Evolutionary conservation across 1,139 yeast species (phyloP).

Genomic region (Kurtzmaniella quercitrusa): DNA sequence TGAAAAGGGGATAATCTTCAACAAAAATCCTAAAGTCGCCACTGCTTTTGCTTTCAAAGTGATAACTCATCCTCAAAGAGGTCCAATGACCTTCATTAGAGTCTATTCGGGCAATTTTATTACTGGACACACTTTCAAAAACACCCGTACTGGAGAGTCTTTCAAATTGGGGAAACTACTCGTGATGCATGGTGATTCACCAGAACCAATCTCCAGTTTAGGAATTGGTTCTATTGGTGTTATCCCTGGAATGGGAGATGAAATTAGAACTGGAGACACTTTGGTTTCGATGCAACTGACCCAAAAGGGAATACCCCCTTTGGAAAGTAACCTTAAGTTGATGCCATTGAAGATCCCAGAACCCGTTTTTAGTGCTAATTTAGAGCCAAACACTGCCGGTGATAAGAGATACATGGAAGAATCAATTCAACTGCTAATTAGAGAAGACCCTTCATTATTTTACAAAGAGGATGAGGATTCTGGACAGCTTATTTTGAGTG

Average conservation of each 20-base stretch:
- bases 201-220: conserved; percentile 62
- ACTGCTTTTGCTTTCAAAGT: conserved; percentile 93
- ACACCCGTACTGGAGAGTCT: conserved; percentile 66
- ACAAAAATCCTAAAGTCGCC: conserved; percentile 53
- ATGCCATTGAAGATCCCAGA: conserved; percentile 86
- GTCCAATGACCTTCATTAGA: conserved; percentile 80
- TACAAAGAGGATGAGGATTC: conserved; percentile 65
- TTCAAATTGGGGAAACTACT: conserved; percentile 65
- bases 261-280: conserved; percentile 87
- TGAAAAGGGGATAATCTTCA: conserved; percentile 46
- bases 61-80: conserved; percentile 76
- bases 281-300: conserved; percentile 52
- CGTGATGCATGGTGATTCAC: conserved; percentile 85
- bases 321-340: conserved; percentile 50
- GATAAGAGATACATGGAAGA: conserved; percentile 68
- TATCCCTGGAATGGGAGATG: conserved; percentile 64
- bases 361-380: conserved; percentile 82
- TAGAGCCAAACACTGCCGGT: conserved; percentile 81
- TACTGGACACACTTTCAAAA: conserved; percentile 58
- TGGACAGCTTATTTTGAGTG: conserved; percentile 83
- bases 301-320: conserved; percentile 45
- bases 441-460: conserved; percentile 59
- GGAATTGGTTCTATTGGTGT: conserved; percentile 89
- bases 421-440: conserved; percentile 58
- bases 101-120: conserved; percentile 78